phyloP scores from a whole-genome alignment of 2,329 filamentous ascomycete genomes.

The Fusarium lyarnte region DNA sequence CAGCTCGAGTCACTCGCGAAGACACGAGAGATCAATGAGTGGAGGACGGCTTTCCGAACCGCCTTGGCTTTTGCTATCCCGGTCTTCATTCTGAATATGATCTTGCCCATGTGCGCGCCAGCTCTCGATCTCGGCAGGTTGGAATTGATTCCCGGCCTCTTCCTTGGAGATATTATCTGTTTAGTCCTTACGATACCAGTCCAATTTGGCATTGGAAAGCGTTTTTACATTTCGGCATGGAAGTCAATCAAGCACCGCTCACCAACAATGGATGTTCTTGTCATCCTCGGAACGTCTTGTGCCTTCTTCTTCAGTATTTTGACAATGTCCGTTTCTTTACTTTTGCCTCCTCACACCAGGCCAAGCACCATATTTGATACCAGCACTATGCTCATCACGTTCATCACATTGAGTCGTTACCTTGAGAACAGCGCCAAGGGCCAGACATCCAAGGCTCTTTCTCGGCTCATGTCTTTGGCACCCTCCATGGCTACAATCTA shows the following conservation, averaged over 20 bases:
- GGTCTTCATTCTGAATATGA: constrained; percentile 92
- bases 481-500: constrained; percentile 98
- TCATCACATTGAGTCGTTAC: constrained; percentile 90
- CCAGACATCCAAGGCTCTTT: constrained; percentile 93
- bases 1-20: constrained; percentile 96
- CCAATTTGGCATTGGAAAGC: constrained; percentile 94
- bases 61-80: constrained; percentile 86
- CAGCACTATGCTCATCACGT: constrained; percentile 97
- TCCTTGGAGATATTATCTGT: constrained; percentile 87
- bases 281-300: constrained; percentile 91
- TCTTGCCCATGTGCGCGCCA: constrained; percentile 86
- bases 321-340: constrained; percentile 84
- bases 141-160: constrained; percentile 77
- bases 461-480: constrained; percentile 91
- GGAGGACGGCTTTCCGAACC: constrained; percentile 81
- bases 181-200: constrained; percentile 87
- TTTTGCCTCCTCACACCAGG: constrained; percentile 77
- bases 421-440: constrained; percentile 96
- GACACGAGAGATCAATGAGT: constrained; percentile 94
- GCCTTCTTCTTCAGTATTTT: constrained; percentile 96
- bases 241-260: constrained; percentile 90
- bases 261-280: constrained; percentile 97
- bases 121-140: constrained; percentile 79
- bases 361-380: constrained; percentile 96
- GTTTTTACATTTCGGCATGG: constrained; percentile 93